These are phyloP conservation scores for Penicillium sp. DNA, from an alignment of 2,329 filamentous ascomycete genomes.

Conservation along the genomic window DNA sequence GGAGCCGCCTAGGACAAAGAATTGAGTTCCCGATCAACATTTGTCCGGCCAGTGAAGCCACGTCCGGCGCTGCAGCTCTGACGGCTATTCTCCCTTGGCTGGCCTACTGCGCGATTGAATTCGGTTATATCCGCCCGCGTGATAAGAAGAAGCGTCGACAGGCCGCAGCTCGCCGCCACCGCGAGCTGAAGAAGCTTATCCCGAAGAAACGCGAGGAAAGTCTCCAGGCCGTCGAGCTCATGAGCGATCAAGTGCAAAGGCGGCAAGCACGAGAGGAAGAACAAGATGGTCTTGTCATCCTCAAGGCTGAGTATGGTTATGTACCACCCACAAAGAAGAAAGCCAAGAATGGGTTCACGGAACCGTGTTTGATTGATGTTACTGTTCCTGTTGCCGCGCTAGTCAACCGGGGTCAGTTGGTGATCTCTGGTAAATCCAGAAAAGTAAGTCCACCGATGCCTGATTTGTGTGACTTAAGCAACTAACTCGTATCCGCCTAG, in stretches of 20 bases:
- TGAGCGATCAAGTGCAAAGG: constrained; percentile 40
- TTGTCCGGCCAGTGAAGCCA: constrained; percentile 34
- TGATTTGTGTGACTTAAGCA: not conserved
- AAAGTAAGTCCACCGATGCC: constrained; percentile 30
- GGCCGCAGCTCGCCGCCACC: constrained; percentile 35
- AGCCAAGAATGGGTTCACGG: constrained; percentile 18
- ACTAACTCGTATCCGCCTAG: constrained; percentile 28
- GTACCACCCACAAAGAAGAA: constrained; percentile 29
- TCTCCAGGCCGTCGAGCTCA: constrained; percentile 39
- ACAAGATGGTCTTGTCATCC: constrained; percentile 39
- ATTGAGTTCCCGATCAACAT: constrained; percentile 41
- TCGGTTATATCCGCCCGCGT: constrained; percentile 40
- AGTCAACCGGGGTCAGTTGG: constrained; percentile 42
- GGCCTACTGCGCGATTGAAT: constrained; percentile 42
- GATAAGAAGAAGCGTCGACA: constrained; percentile 36
- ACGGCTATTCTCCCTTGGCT: constrained; percentile 40
- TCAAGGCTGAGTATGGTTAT: constrained; percentile 42
- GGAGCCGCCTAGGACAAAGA: constrained; percentile 41
- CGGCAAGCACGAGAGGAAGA: constrained; percentile 37
- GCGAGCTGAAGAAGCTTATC: constrained; percentile 36
- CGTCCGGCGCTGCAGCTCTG: constrained; percentile 33
- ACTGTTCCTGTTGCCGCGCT: constrained; percentile 45
- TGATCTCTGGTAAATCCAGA: constrained; percentile 33
- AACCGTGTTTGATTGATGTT: constrained; percentile 37
- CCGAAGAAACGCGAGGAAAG: constrained; percentile 39